Base-by-base conservation (phyloP, 305 asterid species). In the Fraxinus albicans region DNA sequence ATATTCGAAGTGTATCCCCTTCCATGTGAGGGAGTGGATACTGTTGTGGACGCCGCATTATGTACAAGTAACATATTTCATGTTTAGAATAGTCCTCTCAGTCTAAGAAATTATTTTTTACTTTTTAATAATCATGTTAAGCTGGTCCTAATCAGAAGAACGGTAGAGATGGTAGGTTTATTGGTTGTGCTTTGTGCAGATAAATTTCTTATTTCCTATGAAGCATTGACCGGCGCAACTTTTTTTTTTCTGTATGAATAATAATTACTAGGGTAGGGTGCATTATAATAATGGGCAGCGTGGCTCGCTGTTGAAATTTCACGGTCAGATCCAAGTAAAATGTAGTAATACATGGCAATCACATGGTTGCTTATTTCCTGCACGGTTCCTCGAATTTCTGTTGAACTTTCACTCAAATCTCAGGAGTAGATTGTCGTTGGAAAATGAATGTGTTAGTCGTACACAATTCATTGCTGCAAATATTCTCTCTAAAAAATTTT, bases 281-380 rank as follows among this genome's bases (percentile, higher is more conserved):
- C 42, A 15, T 70, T 55, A 73, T 74, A 81, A 47, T 73, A 17
- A 17, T 17, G 8, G 23, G 23, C 23, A 4, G 63, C 63, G 8
- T 17, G 63, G 63, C 8, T 17, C 23, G 4, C 23, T 17, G 63
- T 53, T 53, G 63, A 53, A 53, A 53, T 17, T 53, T 53, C 17
- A 17, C 5, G 63, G 23, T 53, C 2, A 4, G 88, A 85, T 87
- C 83, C 88, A 85, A 76, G 87, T 80, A 86, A 79, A 80, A 0
- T 34, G 67, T 36, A 82, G 15, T 67, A 80, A 50, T 79, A 81
- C 15, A 36, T 19, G 15, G 72, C 73, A 76, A 82, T 82, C 90
- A 89, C 90, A 83, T 90, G 93, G 88, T 5, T 80, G 89, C 87
- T 85, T 58, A 86, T 87, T 90, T 90, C 92, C 84, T 86, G 88